Evolutionary conservation across 345 rosid genomes (phyloP), one percentile per base, ranked within the genome.

Genomic region (Populus simonii): DNA sequence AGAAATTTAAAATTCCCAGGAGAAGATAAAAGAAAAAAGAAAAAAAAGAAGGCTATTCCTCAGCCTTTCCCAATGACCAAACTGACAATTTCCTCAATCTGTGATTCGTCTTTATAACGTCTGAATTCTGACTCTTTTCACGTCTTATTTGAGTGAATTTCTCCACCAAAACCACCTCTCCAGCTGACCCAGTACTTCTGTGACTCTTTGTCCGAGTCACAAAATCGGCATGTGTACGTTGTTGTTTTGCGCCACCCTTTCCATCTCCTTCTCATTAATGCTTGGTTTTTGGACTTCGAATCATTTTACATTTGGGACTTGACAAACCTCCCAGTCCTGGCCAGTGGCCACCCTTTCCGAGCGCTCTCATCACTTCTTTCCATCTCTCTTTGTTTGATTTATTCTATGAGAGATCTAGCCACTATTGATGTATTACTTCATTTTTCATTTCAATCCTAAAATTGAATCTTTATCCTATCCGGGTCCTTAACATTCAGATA

Each of bases 221-320:
- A 77, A 81, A 80, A 82, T 83, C 86, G 67, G 84, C 87, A 80
- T 81, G 80, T 76, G 79, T 84, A 84, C 84, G 84, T 76, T 85
- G 83, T 80, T 83, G 79, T 79, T 82, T 74, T 71, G 69, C 74
- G 80, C 83, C 47, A 9, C 43, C 22, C 36, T 13, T 20, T 31
- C 1, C 68, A n/a, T 23, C 35, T 25, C 69, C 41, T 15, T 25
- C 59, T 41, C 20, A 62, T 63, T 25, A 63, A 65, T 31, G 43
- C 61, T 25, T 10, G 27, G 9, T 0, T 25, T 49, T 74, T 41
- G 36, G 76, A n/a, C 15, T 62, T 11, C 0, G 23, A 39, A 22
- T 22, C 43, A 45, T 22, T 69, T 69, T 6, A n/a, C 59, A 16
- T 0, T 67, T 23, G 10, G 55, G 47, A n/a, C 22, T 69, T 69